Base-by-base conservation (phyloP, 1,139 yeast genomes). In the Saccharomyces hybrid region DNA sequence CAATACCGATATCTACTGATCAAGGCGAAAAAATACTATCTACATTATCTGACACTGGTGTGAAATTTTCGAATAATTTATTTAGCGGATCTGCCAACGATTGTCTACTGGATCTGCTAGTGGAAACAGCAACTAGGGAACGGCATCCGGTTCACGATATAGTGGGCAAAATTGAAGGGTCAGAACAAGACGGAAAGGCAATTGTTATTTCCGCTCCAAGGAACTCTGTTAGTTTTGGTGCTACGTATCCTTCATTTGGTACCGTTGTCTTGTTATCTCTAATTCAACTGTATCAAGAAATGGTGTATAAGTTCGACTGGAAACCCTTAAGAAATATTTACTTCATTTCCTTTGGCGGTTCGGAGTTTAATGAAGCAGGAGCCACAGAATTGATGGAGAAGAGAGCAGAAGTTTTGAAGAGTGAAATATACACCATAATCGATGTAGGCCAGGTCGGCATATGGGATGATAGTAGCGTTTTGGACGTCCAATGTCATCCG, bases 331-430 rank as follows among this genome's bases (percentile, higher is more conserved):
- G 99, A 65, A 78, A 95, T 1, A 82, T 93, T 6, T 84, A 85
- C 64, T 90, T 93, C 71, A 82, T 84, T 0, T 88, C 96, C 1
- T 89, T 88, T 75, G 96, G 91, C 64, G 97, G 88, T 0, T 75
- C 88, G 0, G 84, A 86, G 59, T 91, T 86, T 65, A 91, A 91
- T 65, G 74, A 80, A 62, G 96, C 95, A 0, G 99, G 99, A 0
- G 78, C 90, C 42, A 78, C 95, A 0, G 95, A 87, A 64, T 84
- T 95, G 82, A 79, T 86, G 6, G 88, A 87, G 62, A 75, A 77
- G 47, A 79, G 81, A 58, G 71, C 75, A 29, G 79, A 79, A 19
- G 76, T 75, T 47, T 72, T 90, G 46, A 74, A 77, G 56, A 77
- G 80, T 53, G 84, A 85, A 59, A 88, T 88, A 0, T 83, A 81